A percentile compares a stretch with the other conserved stretches of the same genome.
phyloP scores from a whole-genome alignment of 1,284 basidiomycete genomes.

The Boletus holoroseus region DNA sequence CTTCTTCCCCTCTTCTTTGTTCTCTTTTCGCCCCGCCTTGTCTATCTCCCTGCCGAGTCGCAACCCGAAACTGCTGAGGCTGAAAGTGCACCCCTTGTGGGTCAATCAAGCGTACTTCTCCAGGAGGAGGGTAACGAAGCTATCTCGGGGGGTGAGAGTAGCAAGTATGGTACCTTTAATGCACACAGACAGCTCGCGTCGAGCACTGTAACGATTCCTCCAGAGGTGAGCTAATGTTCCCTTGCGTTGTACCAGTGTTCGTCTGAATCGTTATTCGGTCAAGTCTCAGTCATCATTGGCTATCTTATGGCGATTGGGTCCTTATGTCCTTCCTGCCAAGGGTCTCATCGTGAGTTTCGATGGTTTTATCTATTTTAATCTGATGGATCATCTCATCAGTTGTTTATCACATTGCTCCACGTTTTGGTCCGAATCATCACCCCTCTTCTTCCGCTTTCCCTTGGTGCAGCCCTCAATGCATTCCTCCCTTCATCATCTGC shows the following conservation, averaged over 20 bases:
- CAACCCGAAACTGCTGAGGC: constrained; percentile 18
- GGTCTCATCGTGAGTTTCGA: constrained; percentile 22
- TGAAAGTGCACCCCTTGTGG: constrained; percentile 30
- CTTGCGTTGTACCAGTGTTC: background rate
- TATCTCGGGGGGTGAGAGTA: constrained; percentile 23
- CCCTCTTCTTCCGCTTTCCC: constrained; percentile 63
- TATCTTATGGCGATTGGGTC: constrained; percentile 17
- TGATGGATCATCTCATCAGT: constrained; percentile 35
- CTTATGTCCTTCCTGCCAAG: constrained; percentile 22
- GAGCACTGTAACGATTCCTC: background rate
- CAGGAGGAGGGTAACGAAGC: constrained; percentile 27
- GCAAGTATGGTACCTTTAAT: constrained; percentile 67
- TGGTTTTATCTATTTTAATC: background rate
- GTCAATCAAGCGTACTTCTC: constrained; percentile 26
- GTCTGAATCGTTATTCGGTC: background rate
- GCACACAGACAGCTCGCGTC: constrained; percentile 13
- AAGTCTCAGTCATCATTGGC: constrained; percentile 21
- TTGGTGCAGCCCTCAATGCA: constrained; percentile 62
- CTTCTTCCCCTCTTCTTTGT: constrained; percentile 54
- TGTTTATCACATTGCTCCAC: constrained; percentile 63
- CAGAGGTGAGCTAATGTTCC: constrained; percentile 12
- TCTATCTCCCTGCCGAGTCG: constrained; percentile 48
- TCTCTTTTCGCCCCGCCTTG: constrained; percentile 54
- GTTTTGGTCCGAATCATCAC: constrained; percentile 74
- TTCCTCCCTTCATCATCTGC: constrained; percentile 40